Percentiles rank a stretch among this genome's conserved stretches.
These are phyloP conservation scores for Phylloporus rhodoxanthus DNA, from an alignment of 768 basidiomycete genomes.

Conservation along the genomic window DNA sequence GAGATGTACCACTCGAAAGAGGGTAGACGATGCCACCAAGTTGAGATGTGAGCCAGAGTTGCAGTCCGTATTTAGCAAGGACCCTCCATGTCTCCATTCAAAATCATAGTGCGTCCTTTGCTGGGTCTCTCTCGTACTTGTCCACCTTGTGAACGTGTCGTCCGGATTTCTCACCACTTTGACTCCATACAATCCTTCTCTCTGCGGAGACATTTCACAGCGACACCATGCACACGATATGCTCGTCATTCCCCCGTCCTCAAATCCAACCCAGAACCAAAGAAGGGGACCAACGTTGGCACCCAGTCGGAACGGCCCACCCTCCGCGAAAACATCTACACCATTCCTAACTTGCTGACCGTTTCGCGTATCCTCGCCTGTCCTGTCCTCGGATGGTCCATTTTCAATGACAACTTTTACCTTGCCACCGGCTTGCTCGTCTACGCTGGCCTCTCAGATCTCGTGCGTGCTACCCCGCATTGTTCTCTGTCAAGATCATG, in stretches of 20 bases:
- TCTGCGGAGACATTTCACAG: conserved; percentile 9
- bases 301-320: conserved; percentile 24
- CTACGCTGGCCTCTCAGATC: conserved; percentile 89
- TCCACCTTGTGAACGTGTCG: not conserved
- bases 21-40: too few species aligned
- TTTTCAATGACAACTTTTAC: conserved; percentile 73
- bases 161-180: not conserved
- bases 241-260: conserved; percentile 1
- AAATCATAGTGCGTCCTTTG: not conserved
- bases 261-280: conserved; percentile 1
- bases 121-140: conserved; percentile 5
- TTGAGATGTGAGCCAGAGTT: too few species aligned
- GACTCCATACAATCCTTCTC: not conserved
- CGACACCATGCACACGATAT: conserved; percentile 11
- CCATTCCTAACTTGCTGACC: conserved; percentile 87
- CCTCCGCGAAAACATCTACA: conserved; percentile 87
- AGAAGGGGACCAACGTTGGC: conserved; percentile 2
- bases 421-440: conserved; percentile 79
- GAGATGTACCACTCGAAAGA: too few species aligned
- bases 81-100: conserved; percentile 10
- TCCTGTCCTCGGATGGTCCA: conserved; percentile 87
- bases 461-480: conserved; percentile 46
- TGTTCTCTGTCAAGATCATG: not conserved
- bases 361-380: conserved; percentile 82
- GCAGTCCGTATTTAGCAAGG: conserved; percentile 11